phyloP scores from a whole-genome alignment of 345 rosid species.

The Populus alba region DNA sequence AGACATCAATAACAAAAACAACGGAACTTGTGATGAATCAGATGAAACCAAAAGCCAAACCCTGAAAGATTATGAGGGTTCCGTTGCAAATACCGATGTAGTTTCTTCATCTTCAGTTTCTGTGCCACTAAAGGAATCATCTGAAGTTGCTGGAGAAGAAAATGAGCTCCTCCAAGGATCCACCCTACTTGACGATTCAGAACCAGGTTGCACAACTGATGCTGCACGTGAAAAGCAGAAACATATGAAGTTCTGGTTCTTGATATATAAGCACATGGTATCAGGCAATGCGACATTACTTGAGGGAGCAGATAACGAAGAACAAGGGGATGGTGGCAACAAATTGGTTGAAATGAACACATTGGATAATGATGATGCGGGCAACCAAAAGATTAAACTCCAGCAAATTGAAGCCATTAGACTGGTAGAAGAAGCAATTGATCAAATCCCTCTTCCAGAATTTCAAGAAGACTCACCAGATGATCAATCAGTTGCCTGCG shows the following conservation, averaged over 20 bases:
- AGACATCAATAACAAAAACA: conserved; percentile 1
- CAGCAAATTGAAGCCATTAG: conserved; percentile 66
- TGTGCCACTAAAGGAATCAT: conserved; percentile 12
- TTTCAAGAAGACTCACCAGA: conserved; percentile 53
- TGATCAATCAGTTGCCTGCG: conserved; percentile 44
- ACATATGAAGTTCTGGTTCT: conserved; percentile 32
- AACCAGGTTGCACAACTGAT: conserved; percentile 15
- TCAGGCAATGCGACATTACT: conserved; percentile 12
- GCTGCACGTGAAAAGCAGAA: conserved; percentile 46
- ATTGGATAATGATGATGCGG: conserved; percentile 21
- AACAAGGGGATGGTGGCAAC: conserved; percentile 15
- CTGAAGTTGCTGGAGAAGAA: conserved; percentile 30
- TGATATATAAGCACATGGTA: conserved; percentile 34
- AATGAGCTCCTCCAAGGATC: conserved; percentile 17
- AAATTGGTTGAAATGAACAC: not conserved
- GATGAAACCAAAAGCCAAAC: conserved; percentile 17
- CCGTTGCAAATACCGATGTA: not conserved
- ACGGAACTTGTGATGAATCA: conserved; percentile 26
- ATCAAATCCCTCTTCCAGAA: conserved; percentile 65
- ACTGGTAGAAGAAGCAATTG: conserved; percentile 83
- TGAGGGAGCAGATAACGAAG: conserved; percentile 7
- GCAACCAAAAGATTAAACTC: conserved; percentile 33
- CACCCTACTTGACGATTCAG: conserved; percentile 23
- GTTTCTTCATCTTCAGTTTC: conserved; percentile 10
- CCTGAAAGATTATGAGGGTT: not conserved